A percentile compares a stretch with the other conserved stretches of the same genome.
These are phyloP conservation scores for Silene latifolia DNA, from an alignment of 148 eudicot species.

Conservation along the genomic window DNA sequence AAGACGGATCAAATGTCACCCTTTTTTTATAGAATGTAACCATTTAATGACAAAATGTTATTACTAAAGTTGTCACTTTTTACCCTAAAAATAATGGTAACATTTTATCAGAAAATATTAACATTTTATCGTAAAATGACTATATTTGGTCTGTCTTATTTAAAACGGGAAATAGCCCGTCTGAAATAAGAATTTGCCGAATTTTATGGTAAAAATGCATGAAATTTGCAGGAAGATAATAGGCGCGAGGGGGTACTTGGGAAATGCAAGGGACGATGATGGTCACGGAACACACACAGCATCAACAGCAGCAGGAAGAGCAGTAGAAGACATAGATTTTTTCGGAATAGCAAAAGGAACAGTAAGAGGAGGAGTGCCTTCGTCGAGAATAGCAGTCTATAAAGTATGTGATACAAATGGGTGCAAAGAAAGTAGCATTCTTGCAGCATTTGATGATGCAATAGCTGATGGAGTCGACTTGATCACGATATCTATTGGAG, in stretches of 20 bases:
- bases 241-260: constrained; percentile 42
- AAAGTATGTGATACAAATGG: constrained; percentile 28
- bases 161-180: no score
- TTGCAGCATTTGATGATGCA: constrained; percentile 53
- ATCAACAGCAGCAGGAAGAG: constrained; percentile 51
- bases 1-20: no score
- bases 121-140: no score
- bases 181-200: no score
- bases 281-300: constrained; percentile 69
- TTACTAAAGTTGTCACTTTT: no score
- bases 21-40: no score
- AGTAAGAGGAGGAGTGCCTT: constrained; percentile 53
- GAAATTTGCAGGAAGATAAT: constrained; percentile 51
- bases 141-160: no score
- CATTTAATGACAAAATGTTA: no score
- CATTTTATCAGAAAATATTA: no score
- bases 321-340: constrained; percentile 25
- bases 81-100: no score
- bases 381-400: constrained; percentile 50
- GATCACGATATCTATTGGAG: constrained; percentile 40
- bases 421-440: constrained; percentile 15
- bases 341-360: constrained; percentile 40
- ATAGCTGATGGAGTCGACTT: constrained; percentile 66
- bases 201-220: no score
- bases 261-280: constrained; percentile 29